Evolutionary conservation across 257 asterid species (phyloP), one percentile per base, ranked within the genome.

Genomic region (Nicotiana paniculata): DNA sequence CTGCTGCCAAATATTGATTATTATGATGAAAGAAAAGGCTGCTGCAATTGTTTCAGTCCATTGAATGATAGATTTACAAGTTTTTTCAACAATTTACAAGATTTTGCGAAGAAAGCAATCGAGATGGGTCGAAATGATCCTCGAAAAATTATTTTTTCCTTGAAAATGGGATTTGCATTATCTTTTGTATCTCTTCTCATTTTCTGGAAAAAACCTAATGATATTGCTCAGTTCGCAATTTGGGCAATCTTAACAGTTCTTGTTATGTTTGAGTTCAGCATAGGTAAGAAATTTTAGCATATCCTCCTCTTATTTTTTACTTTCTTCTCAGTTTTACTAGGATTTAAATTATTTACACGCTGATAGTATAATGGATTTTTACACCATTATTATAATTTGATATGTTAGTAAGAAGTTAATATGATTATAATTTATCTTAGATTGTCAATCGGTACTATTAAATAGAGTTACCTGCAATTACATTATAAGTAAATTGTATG

Each of bases 171-270:
- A 53, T 78, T 88, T 12, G 90, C 93, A 11, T 46, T 90, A 74
- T 82, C 88, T 7, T 58, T 90, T 72, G 88, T 88, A 13, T 90
- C 91, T 11, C 51, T 88, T 64, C 89, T 90, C 28, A 84, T 90
- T 8, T 88, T 82, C 53, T 90, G 89, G 90, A 88, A 88, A 81
- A 65, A 82, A 55, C 89, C 90, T 58, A 28, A 83, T 70, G 88
- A 78, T 84, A 55, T 81, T 54, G 83, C 88, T 53, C 90, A 90
- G 81, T 90, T 83, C 21, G 85, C 90, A 4, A 87, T 90, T 2
- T 90, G 89, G 91, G 92, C 92, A 21, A 90, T 90, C 83, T 82
- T 88, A 35, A 88, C 91, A 2, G 91, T 90, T 30, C 82, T 90
- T 64, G 92, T 90, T 21, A 86, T 88, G 91, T 90, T 90, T 70